Evolutionary conservation across 2,329 filamentous ascomycete species (phyloP), one percentile per base, ranked within the genome.

Genomic region (Alternaria ethzedia): DNA sequence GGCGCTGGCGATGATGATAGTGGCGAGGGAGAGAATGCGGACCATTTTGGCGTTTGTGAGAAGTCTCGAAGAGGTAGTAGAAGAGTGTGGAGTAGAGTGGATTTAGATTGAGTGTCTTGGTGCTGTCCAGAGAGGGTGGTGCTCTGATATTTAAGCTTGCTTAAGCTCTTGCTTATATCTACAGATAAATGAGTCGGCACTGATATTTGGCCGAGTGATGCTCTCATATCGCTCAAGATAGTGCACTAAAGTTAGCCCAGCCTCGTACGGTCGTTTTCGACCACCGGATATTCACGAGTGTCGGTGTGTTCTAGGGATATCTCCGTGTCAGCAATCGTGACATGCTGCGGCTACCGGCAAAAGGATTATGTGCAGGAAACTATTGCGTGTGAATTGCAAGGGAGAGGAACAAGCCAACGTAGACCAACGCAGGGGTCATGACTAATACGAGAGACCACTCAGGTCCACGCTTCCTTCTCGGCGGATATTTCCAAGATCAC

Each of bases 31-130:
- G 41, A 46, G 15, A n/a, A 59, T 59, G 43, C 50, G 50, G 49
- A 59, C 57, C 57, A 59, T 54, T 26, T 28, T 54, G 10, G 56
- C 46, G 50, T 50, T 54, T 54, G 49, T 54, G 15, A n/a, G 21
- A 17, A 43, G 51, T 43, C 15, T 54, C 20, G 6, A 41, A 9
- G 13, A 43, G 32, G 21, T 54, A 26, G 51, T 43, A 54, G 32
- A 54, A 54, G 51, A 54, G 25, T 54, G 51, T 17, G 36, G 32
- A 54, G 32, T 54, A 20, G 51, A 43, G 15, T 25, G 15, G 10
- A 54, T 23, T 54, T 10, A 26, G 32, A 10, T 54, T 41, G 20
- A 43, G 51, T 25, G 9, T 52, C 36, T 41, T 45, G 36, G 17
- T 59, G 56, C 54, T 56, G 51, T 54, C 17, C 21, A 12, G 51